Evolutionary conservation across 139 green algal genomes (phyloP).

Genomic region (Micractinium conductrix): DNA sequence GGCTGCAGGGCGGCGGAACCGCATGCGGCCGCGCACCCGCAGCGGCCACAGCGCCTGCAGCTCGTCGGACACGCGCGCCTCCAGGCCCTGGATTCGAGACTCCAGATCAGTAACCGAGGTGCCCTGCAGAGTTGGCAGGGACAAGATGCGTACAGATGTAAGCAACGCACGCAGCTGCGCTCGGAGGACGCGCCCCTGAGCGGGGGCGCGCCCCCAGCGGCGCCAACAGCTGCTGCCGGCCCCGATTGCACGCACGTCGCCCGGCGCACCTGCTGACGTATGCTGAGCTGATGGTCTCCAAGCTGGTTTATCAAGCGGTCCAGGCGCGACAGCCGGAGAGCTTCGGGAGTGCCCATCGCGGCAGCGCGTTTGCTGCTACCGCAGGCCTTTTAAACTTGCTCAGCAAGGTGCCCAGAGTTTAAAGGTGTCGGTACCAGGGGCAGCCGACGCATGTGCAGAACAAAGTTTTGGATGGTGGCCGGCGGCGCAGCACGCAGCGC

Average conservation of each 20-base stretch:
- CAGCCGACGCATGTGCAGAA: neutral
- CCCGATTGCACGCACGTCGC: neutral
- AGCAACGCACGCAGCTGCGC: neutral
- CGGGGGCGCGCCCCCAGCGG: neutral
- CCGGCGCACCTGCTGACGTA: constrained; percentile 35
- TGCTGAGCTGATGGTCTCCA: constrained; percentile 33
- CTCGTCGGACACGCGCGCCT: constrained; percentile 22
- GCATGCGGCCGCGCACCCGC: neutral
- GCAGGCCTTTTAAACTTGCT: neutral
- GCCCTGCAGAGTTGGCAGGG: constrained; percentile 3
- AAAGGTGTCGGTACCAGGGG: neutral
- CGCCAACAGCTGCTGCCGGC: neutral
- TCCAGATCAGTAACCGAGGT: constrained; percentile 37
- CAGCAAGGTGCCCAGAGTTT: neutral
- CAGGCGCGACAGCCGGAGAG: constrained; percentile 23
- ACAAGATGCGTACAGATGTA: neutral
- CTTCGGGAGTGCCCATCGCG: constrained; percentile 21
- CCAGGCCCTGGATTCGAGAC: constrained; percentile 30
- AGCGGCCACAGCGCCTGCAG: constrained; percentile 28
- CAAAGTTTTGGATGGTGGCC: constrained; percentile 6
- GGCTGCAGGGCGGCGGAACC: neutral
- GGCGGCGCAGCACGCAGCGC: neutral
- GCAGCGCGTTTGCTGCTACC: neutral
- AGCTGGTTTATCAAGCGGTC: constrained; percentile 42
- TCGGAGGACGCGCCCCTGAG: too few relatives aligned